Conservation (phyloP, 2,329 filamentous ascomycete species). For the Xylariaceae sp. region DNA sequence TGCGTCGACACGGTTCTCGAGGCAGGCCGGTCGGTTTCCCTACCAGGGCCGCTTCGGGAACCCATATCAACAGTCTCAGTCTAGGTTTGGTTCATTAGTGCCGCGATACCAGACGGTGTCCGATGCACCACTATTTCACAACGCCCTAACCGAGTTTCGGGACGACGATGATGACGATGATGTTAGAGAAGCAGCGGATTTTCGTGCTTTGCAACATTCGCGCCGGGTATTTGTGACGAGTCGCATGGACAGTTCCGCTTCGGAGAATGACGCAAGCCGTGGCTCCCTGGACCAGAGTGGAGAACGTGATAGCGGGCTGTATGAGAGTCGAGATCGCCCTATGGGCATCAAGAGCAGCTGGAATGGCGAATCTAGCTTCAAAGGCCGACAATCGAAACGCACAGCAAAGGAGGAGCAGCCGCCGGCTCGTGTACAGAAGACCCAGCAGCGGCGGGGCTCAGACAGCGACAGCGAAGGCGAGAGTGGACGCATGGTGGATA, state of each 20-base stretch:
- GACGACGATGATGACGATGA: constrained; percentile 94
- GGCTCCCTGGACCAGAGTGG: constrained; percentile 50
- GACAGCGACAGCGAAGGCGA: constrained; percentile 31
- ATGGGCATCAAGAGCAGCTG: constrained; percentile 60
- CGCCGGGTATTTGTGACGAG: constrained; percentile 81
- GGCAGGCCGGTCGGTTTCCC: constrained; percentile 29
- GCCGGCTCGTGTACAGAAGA: constrained; percentile 26
- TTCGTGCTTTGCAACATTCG: constrained; percentile 85
- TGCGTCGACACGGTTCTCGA: constrained; percentile 26
- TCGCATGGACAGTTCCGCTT: constrained; percentile 77
- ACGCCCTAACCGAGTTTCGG: constrained; percentile 80
- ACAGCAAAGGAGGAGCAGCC: constrained; percentile 39
- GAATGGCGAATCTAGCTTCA: constrained; percentile 50
- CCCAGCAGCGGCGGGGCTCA: constrained; percentile 30
- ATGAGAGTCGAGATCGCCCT: constrained; percentile 44
- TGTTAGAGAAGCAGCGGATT: constrained; percentile 88
- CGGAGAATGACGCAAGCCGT: constrained; percentile 64
- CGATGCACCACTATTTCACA: constrained; percentile 91
- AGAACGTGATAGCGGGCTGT: constrained; percentile 42
- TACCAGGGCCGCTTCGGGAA: constrained; percentile 49
- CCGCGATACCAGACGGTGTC: constrained; percentile 67
- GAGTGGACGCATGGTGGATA: constrained; percentile 72
- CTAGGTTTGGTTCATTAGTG: constrained; percentile 79
- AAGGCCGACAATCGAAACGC: constrained; percentile 36
- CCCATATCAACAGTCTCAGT: constrained; percentile 69